These are phyloP conservation scores for Chytriomyces hyalinus DNA, from an alignment of 192 early-diverging fungal species.

Conservation along the genomic window DNA sequence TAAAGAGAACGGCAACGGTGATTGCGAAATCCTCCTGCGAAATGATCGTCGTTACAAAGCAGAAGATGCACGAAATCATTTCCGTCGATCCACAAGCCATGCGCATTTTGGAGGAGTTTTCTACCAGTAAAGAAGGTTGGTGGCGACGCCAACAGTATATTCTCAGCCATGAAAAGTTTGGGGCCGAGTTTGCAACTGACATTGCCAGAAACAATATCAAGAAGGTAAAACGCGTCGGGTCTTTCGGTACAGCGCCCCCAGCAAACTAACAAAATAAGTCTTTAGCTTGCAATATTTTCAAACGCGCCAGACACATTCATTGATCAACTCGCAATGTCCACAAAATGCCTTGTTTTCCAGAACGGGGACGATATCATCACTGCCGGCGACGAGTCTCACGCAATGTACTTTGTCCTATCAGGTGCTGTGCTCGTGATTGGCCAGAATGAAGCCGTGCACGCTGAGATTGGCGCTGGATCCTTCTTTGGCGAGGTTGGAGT, in stretches of 20 bases:
- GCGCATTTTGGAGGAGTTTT: conserved; percentile 8
- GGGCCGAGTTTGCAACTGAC: conserved; percentile 48
- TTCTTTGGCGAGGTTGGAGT: conserved; percentile 62
- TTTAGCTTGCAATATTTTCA: conserved; percentile 44
- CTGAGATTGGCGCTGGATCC: conserved; percentile 45
- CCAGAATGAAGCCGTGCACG: conserved; percentile 40
- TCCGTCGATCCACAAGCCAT: conserved; percentile 18
- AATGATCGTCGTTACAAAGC: conserved; percentile 43
- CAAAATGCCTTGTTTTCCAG: conserved; percentile 37
- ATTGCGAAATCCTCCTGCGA: conserved; percentile 39
- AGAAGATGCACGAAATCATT: conserved; percentile 38
- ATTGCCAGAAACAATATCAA: conserved; percentile 45
- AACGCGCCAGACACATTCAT: conserved; percentile 41
- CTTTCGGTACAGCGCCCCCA: not conserved
- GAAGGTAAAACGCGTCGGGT: conserved; percentile 31
- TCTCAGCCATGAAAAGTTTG: conserved; percentile 37
- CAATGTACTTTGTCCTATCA: conserved; percentile 50
- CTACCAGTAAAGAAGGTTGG: conserved; percentile 20
- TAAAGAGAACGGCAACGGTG: conserved; percentile 39
- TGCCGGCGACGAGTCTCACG: conserved; percentile 43
- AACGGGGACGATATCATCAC: conserved; percentile 39
- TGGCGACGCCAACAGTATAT: conserved; percentile 30
- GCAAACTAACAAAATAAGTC: conserved; percentile 4
- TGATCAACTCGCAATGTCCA: conserved; percentile 39
- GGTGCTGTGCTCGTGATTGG: conserved; percentile 50